phyloP scores from a whole-genome alignment of 78 protist genomes.

The Emiliania huxleyi region DNA sequence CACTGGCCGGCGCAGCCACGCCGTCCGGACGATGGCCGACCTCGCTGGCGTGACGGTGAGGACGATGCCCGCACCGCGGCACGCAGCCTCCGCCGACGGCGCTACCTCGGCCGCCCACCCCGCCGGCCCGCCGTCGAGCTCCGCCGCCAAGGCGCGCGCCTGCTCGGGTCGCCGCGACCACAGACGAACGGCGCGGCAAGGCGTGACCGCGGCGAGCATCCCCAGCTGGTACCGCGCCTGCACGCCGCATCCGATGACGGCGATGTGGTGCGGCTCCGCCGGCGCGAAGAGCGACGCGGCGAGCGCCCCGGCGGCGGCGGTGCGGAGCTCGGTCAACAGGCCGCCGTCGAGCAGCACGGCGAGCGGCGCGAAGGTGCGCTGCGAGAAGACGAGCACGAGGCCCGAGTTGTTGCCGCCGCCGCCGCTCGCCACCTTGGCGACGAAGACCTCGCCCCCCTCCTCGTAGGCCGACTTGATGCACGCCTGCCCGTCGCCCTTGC shows the following conservation, averaged over 20 bases:
- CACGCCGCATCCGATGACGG: not conserved
- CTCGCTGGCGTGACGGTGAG: not conserved
- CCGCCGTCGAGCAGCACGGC: not conserved
- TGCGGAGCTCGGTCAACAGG: not conserved
- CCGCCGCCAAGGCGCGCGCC: not conserved
- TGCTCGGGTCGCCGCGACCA: not conserved
- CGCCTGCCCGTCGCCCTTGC: not conserved
- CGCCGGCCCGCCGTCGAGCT: not conserved
- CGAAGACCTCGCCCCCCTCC: not conserved
- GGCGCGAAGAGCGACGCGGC: not conserved
- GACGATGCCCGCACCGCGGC: not conserved
- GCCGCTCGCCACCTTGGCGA: not conserved
- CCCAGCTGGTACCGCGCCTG: not conserved
- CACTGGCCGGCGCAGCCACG: not conserved
- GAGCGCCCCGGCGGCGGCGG: constrained; percentile 6
- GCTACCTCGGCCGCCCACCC: not conserved
- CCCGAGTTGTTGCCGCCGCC: not conserved
- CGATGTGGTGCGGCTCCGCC: not conserved
- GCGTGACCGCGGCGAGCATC: not conserved
- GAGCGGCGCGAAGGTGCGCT: not conserved
- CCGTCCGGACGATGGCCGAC: not conserved
- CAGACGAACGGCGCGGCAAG: not conserved
- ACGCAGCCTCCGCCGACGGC: not conserved
- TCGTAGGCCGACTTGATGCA: not conserved
- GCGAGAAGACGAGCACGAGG: not conserved